A percentile compares a stretch with the other conserved stretches of the same genome.
Evolutionary conservation across 148 eudicot species (phyloP).

Genomic region (Simmondsia chinensis): DNA sequence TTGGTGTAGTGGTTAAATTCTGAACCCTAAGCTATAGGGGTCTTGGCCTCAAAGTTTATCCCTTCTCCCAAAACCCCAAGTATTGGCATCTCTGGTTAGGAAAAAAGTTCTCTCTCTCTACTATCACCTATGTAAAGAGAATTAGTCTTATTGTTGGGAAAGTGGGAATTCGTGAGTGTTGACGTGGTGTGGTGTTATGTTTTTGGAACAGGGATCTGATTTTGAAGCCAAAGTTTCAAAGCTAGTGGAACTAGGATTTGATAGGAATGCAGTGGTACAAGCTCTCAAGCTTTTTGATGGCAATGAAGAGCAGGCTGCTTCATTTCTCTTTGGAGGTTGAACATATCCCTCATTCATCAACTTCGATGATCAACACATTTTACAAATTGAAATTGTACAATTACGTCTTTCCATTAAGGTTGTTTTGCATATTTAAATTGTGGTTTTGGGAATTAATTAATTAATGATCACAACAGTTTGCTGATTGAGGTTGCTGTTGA

Average conservation of each 20-base stretch:
- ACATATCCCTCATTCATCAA: not conserved
- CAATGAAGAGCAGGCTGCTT: conserved; percentile 91
- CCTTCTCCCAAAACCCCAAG: too few species aligned
- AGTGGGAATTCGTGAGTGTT: not conserved
- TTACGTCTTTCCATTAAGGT: too few species aligned
- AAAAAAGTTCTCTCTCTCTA: too few species aligned
- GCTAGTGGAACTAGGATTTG: conserved; percentile 87
- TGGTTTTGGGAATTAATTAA: too few species aligned
- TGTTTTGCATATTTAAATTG: too few species aligned
- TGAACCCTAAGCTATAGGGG: too few species aligned
- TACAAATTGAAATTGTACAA: not conserved
- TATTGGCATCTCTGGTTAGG: too few species aligned
- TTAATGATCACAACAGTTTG: too few species aligned
- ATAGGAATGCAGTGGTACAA: conserved; percentile 59
- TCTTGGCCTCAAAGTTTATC: too few species aligned
- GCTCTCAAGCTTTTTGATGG: conserved; percentile 68
- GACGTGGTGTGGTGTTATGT: not conserved
- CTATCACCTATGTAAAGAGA: not conserved
- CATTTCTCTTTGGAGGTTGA: conserved; percentile 76
- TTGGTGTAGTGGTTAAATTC: too few species aligned
- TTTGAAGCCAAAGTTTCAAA: conserved; percentile 84
- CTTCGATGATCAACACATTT: not conserved
- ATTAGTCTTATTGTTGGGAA: not conserved
- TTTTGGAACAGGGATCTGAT: conserved; percentile 50
- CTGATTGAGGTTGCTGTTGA: too few species aligned